Evolutionary conservation across 163 green algal genomes (phyloP).

Genomic region (Scenedesmus sp.): DNA sequence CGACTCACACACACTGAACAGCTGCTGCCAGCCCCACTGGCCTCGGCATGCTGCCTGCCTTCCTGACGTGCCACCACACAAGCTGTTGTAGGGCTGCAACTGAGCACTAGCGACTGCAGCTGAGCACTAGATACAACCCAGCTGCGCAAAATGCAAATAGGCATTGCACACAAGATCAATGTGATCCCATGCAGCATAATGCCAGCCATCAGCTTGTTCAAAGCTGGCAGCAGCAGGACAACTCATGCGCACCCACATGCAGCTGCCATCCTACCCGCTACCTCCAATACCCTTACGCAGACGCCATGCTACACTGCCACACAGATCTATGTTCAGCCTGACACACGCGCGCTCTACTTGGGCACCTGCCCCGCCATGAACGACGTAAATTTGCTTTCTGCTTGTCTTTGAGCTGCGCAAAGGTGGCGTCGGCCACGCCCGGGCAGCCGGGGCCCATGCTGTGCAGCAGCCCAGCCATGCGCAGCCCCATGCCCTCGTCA

Average conservation of each 20-base stretch:
- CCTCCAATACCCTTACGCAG: neutral
- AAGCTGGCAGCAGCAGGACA: neutral
- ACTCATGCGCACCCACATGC: neutral
- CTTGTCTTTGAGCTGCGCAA: slow-evolving; percentile 33
- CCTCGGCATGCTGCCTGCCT: too few species aligned
- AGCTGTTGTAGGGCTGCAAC: too few species aligned
- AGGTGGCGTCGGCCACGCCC: slow-evolving; percentile 23
- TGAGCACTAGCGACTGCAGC: too few species aligned
- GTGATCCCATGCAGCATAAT: neutral
- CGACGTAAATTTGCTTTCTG: slow-evolving; percentile 27
- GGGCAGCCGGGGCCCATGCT: slow-evolving; percentile 67
- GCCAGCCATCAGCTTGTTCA: neutral
- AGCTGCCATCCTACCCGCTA: neutral
- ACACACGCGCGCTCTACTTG: neutral
- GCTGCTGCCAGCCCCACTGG: too few species aligned
- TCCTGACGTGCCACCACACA: too few species aligned
- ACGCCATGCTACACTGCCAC: neutral
- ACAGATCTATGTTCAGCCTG: neutral
- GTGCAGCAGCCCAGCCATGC: slow-evolving; percentile 76
- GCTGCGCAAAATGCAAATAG: neutral
- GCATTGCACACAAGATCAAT: neutral
- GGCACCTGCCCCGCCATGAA: slow-evolving; percentile 52
- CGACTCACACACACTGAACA: too few species aligned
- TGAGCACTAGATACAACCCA: too few species aligned
- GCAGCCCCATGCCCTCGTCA: slow-evolving; percentile 59